A percentile compares a stretch with the other conserved stretches of the same genome.
phyloP scores from a whole-genome alignment of 352 stramenopile genomes.

The Phytophthora rubi region DNA sequence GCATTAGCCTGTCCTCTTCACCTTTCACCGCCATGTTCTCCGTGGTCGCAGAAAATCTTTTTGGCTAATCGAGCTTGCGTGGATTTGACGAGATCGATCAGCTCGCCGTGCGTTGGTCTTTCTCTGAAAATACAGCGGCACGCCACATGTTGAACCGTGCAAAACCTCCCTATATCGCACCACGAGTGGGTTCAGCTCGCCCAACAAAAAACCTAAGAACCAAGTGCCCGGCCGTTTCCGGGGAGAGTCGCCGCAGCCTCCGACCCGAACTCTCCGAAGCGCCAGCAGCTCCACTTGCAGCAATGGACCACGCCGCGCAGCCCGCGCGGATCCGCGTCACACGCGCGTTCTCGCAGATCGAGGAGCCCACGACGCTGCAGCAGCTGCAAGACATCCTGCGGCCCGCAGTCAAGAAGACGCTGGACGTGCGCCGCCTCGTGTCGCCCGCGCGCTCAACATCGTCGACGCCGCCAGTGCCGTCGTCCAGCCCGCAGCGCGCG shows the following conservation, averaged over 20 bases:
- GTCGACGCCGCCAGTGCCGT: neutral
- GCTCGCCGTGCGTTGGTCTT: neutral
- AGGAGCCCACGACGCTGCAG: slow-evolving; percentile 51
- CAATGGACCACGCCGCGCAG: slow-evolving; percentile 14
- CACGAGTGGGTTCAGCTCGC: neutral
- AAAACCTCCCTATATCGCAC: neutral
- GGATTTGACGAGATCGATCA: too few relatives aligned
- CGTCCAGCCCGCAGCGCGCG: slow-evolving; percentile 8
- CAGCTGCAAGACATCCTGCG: slow-evolving; percentile 32
- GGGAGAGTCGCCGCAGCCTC: neutral
- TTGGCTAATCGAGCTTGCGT: neutral
- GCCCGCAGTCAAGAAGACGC: slow-evolving; percentile 47
- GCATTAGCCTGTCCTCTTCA: too few relatives aligned
- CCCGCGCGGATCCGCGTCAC: slow-evolving; percentile 33
- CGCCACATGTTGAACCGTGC: neutral
- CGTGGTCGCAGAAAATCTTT: neutral
- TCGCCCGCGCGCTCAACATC: slow-evolving; percentile 43
- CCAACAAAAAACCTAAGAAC: neutral
- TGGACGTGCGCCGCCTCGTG: slow-evolving; percentile 67
- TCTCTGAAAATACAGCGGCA: neutral
- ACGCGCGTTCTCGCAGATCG: slow-evolving; percentile 75
- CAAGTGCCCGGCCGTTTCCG: neutral
- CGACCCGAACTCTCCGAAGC: too few relatives aligned
- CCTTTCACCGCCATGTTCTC: too few relatives aligned
- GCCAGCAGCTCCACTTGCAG: too few relatives aligned